Evolutionary conservation across 2,329 filamentous ascomycete species (phyloP), one percentile per base, ranked within the genome.

Genomic region (Aspergillus alliaceus): DNA sequence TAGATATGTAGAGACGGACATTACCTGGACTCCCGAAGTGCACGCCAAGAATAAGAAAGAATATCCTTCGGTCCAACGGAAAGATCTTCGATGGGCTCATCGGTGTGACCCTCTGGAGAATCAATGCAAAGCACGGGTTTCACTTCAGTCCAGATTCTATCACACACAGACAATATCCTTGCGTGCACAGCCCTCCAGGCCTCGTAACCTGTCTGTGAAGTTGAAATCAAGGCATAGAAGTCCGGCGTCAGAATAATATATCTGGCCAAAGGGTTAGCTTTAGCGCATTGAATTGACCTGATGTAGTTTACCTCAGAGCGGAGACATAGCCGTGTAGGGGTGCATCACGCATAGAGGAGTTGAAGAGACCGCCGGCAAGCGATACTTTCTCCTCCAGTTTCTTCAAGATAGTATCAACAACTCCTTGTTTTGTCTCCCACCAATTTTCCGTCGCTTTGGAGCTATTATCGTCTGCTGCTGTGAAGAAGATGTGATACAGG

Each of bases 21-120:
- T 59, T 77, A 91, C 89, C 91, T 96, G 24, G 93, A 91, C 75
- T 99, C 95, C 60, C 96, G 93, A n/a, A 97, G 81, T 6, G 92
- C 91, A 65, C 95, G 86, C 83, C 96, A 99, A 60, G 92, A 96
- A 72, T 95, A 99, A 63, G 93, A 98, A 47, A 99, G 76, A 18
- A 96, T 83, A 66, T 96, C 91, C 69, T 97, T 98, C 0, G 91
- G 81, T 1, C 87, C 89, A 4, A 88, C 83, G 15, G 90, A 85
- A n/a, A 91, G 73, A 25, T 93, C 90, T 51, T 93, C 86, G 0
- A 88, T 66, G 52, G 81, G 65, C 57, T 82, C 65, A 70, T 84
- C 78, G 0, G 70, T 79, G 71, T 95, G 88, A 0, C 93, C 93
- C 75, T 99, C 95, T 0, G 96, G 95, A 1, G 95, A 96, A 74